Evolutionary conservation across 23 red algal genomes (phyloP).

Genomic region (Gracilariopsis chorda): DNA sequence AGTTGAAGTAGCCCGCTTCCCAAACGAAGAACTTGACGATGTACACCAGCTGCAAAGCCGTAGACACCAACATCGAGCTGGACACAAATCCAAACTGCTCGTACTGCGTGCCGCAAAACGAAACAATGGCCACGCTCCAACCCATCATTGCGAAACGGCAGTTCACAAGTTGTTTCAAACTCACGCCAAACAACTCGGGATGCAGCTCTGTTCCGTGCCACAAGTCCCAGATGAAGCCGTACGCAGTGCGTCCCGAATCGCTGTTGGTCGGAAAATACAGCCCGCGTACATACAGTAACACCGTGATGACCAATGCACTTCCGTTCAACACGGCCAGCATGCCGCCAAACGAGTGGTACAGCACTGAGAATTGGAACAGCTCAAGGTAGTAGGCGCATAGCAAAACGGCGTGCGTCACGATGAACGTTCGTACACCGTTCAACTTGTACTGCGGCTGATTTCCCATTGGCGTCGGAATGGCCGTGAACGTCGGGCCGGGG

Average conservation of each 20-base stretch:
- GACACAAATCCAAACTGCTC: slow-evolving; percentile 65
- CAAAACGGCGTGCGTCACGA: slow-evolving; percentile 40
- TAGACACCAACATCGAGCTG: slow-evolving; percentile 71
- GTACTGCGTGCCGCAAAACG: slow-evolving; percentile 47
- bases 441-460: slow-evolving; percentile 59
- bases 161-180: slow-evolving; percentile 73
- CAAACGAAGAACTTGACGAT: slow-evolving; percentile 85
- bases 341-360: slow-evolving; percentile 60
- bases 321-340: slow-evolving; percentile 50
- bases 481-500: slow-evolving; percentile 48
- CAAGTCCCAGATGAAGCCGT: slow-evolving; percentile 62
- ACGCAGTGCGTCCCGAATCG: slow-evolving; percentile 44
- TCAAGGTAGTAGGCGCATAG: background rate
- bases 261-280: slow-evolving; percentile 58
- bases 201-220: slow-evolving; percentile 79
- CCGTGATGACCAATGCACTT: slow-evolving; percentile 20
- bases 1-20: slow-evolving; percentile 84
- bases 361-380: slow-evolving; percentile 1
- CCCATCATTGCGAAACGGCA: slow-evolving; percentile 84
- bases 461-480: slow-evolving; percentile 70
- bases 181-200: slow-evolving; percentile 55
- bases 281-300: slow-evolving; percentile 63
- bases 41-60: slow-evolving; percentile 71
- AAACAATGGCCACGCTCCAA: slow-evolving; percentile 59
- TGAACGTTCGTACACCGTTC: slow-evolving; percentile 67